Percentiles rank a stretch among this genome's conserved stretches.
Evolutionary conservation across 1,139 yeast species (phyloP).

Genomic region (Candida buenavistaensis): DNA sequence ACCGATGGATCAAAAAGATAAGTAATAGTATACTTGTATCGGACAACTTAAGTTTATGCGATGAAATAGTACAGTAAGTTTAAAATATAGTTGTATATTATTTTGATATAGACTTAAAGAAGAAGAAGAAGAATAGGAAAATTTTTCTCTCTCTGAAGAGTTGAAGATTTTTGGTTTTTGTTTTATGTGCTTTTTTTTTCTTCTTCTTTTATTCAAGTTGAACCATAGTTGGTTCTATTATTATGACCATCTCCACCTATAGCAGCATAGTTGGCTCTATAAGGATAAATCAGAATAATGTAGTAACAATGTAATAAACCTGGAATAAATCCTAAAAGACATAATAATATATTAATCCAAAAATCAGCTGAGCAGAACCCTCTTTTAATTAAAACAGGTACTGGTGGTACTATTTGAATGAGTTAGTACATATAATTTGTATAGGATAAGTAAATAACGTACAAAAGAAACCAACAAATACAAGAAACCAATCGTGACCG

Average conservation of each 20-base stretch:
- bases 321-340: slow-evolving; percentile 78
- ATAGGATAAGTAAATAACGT: too few relatives aligned
- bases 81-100: background rate
- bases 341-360: slow-evolving; percentile 71
- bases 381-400: slow-evolving; percentile 77
- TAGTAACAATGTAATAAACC: slow-evolving; percentile 71
- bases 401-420: slow-evolving; percentile 61
- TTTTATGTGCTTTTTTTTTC: background rate
- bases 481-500: slow-evolving; percentile 77
- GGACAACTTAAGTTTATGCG: slow-evolving; percentile 52
- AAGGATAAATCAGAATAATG: slow-evolving; percentile 56
- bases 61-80: background rate
- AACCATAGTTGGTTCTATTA: slow-evolving; percentile 29
- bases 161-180: background rate
- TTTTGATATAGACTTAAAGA: background rate
- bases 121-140: background rate
- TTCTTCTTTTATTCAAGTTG: too few relatives aligned
- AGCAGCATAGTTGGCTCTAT: slow-evolving; percentile 16
- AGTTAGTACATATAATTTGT: slow-evolving; percentile 14
- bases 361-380: slow-evolving; percentile 73
- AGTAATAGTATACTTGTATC: slow-evolving; percentile 27
- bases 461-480: slow-evolving; percentile 69
- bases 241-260: slow-evolving; percentile 33
- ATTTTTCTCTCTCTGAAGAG: background rate
- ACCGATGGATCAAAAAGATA: slow-evolving; percentile 36